These are phyloP conservation scores for Petunia secreta DNA, from an alignment of 257 asterid species.

Conservation along the genomic window DNA sequence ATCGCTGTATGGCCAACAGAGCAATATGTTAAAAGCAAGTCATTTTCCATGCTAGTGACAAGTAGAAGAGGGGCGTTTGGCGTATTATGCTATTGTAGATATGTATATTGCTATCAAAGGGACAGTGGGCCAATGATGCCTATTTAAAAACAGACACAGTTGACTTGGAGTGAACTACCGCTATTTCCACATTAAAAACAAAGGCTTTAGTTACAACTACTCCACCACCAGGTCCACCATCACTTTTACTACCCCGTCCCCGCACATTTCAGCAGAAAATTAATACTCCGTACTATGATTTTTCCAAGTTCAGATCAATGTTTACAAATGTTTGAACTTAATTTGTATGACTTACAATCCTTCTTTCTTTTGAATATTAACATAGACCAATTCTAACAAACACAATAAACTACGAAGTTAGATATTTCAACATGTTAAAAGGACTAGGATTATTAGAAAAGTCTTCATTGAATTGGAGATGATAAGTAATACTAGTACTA, in stretches of 20 bases:
- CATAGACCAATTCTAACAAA: background rate
- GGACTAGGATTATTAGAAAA: background rate
- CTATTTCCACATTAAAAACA: conserved; percentile 51
- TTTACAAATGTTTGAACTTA: background rate
- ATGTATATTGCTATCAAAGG: conserved; percentile 30
- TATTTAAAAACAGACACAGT: conserved; percentile 42
- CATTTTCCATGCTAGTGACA: conserved; percentile 51
- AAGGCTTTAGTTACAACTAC: conserved; percentile 61
- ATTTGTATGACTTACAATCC: background rate
- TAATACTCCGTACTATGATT: background rate
- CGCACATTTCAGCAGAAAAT: conserved; percentile 34
- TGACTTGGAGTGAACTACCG: conserved; percentile 48
- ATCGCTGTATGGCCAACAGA: background rate
- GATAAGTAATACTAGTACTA: background rate
- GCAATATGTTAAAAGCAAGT: conserved; percentile 24
- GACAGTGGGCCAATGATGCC: conserved; percentile 36
- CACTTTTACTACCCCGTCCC: conserved; percentile 25
- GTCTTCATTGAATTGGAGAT: background rate
- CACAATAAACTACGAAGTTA: background rate
- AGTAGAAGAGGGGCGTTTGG: conserved; percentile 24
- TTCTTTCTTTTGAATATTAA: conserved; percentile 8
- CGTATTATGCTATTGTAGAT: background rate
- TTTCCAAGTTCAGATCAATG: background rate
- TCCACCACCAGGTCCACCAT: conserved; percentile 43
- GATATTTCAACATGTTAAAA: background rate